Conservation (phyloP, 257 asterid species). For the Nicotiana tomentosiformis region DNA sequence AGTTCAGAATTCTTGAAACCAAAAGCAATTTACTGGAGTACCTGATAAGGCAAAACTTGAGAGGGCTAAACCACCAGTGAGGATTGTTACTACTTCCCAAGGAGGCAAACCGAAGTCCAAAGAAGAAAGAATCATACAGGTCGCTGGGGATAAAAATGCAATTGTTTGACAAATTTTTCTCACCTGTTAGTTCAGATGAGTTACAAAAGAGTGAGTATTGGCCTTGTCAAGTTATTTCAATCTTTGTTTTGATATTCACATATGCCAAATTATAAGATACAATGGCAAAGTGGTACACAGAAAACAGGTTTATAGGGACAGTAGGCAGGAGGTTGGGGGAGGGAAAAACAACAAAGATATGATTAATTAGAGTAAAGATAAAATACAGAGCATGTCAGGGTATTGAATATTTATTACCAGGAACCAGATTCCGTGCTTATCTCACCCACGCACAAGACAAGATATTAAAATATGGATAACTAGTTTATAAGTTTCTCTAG, state of each 20-base stretch:
- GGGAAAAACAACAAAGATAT: too few species aligned
- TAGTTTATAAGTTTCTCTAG: too few species aligned
- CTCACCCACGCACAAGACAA: too few species aligned
- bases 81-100: constrained; percentile 70
- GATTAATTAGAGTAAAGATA: too few species aligned
- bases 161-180: constrained; percentile 90
- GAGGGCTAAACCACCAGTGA: constrained; percentile 81
- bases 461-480: too few species aligned
- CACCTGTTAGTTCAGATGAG: constrained; percentile 41
- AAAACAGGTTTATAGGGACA: too few species aligned
- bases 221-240: background rate
- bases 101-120: constrained; percentile 82
- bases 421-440: too few species aligned
- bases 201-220: background rate
- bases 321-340: too few species aligned
- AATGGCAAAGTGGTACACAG: background rate
- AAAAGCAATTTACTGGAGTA: background rate
- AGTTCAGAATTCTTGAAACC: background rate
- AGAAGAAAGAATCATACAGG: constrained; percentile 89
- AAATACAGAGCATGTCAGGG: too few species aligned
- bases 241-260: background rate
- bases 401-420: too few species aligned
- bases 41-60: constrained; percentile 97
- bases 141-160: constrained; percentile 84
- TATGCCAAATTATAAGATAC: background rate